Percentiles rank a stretch among this genome's conserved stretches.
Conservation (phyloP, 495 filamentous ascomycete species). For the Monascus purpureus region DNA sequence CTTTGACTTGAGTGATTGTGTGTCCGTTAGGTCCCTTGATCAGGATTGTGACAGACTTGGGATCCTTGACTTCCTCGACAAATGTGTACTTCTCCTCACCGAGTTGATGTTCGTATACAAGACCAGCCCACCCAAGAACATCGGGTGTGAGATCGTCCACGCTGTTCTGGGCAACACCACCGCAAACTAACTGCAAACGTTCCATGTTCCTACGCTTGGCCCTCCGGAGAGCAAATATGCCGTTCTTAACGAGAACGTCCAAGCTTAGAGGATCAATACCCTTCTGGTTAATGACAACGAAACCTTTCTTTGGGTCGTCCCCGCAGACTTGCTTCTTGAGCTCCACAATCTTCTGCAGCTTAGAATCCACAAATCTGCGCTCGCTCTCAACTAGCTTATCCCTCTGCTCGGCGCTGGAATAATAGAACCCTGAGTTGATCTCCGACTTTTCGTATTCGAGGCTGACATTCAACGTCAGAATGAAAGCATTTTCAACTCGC, state of each 20-base stretch:
- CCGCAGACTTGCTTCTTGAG: conserved; percentile 97
- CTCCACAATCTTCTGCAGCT: conserved; percentile 94
- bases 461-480: conserved; percentile 91
- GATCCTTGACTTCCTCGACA: conserved; percentile 94
- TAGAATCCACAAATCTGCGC: conserved; percentile 88
- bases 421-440: conserved; percentile 98
- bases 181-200: conserved; percentile 85
- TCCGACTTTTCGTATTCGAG: conserved; percentile 98
- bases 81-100: conserved; percentile 99
- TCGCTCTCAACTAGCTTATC: conserved; percentile 98
- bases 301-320: conserved; percentile 83
- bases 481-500: conserved; percentile 85
- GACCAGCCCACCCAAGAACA: conserved; percentile 87
- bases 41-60: conserved; percentile 94
- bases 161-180: conserved; percentile 83
- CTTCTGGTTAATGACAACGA: conserved; percentile 98
- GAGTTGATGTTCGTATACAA: conserved; percentile 93
- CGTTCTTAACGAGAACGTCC: conserved; percentile 94
- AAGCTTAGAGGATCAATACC: conserved; percentile 93
- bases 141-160: conserved; percentile 86
- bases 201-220: conserved; percentile 99
- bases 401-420: conserved; percentile 88
- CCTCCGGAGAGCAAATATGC: conserved; percentile 82
- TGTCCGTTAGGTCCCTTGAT: conserved; percentile 97
- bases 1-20: conserved; percentile 90